Conservation (phyloP, 2,329 filamentous ascomycete species). For the Fusarium sp. region DNA sequence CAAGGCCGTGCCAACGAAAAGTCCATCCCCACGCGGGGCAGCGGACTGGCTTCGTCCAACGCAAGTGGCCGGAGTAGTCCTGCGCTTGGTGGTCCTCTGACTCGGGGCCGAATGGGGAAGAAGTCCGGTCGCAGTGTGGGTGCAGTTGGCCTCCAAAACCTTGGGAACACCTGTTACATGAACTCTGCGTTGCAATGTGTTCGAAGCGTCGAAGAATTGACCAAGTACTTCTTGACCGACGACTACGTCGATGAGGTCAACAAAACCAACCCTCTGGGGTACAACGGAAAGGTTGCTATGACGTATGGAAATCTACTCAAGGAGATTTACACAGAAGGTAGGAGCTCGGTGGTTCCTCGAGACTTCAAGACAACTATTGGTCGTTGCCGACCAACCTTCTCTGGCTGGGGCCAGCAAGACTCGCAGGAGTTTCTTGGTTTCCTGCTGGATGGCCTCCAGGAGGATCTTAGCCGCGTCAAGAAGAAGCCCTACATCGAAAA, state of each 20-base stretch:
- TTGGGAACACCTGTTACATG: conserved; percentile 99
- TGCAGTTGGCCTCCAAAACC: conserved; percentile 82
- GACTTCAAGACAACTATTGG: conserved; percentile 86
- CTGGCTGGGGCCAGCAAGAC: conserved; percentile 94
- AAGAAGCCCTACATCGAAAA: conserved; percentile 99
- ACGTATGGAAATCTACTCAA: conserved; percentile 79
- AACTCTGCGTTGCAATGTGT: conserved; percentile 97
- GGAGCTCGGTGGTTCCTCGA: conserved; percentile 75
- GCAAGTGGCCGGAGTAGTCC: conserved; percentile 74
- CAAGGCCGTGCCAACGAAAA: conserved; percentile 49
- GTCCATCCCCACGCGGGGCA: conserved; percentile 47
- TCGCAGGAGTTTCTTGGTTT: conserved; percentile 97
- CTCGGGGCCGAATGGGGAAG: conserved; percentile 74
- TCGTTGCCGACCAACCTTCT: conserved; percentile 82
- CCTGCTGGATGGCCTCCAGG: conserved; percentile 90
- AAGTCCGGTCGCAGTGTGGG: conserved; percentile 75
- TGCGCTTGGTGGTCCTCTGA: conserved; percentile 65
- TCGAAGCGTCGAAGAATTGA: conserved; percentile 89
- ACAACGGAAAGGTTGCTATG: conserved; percentile 85
- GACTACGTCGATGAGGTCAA: conserved; percentile 85
- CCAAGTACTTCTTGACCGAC: conserved; percentile 83
- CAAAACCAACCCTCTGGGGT: conserved; percentile 80
- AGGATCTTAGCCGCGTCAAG: conserved; percentile 90
- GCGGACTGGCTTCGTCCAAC: conserved; percentile 41
- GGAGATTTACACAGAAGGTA: conserved; percentile 76